These are phyloP conservation scores for Fragaria vesca DNA, from an alignment of 306 rosid genomes.

Conservation along the genomic window DNA sequence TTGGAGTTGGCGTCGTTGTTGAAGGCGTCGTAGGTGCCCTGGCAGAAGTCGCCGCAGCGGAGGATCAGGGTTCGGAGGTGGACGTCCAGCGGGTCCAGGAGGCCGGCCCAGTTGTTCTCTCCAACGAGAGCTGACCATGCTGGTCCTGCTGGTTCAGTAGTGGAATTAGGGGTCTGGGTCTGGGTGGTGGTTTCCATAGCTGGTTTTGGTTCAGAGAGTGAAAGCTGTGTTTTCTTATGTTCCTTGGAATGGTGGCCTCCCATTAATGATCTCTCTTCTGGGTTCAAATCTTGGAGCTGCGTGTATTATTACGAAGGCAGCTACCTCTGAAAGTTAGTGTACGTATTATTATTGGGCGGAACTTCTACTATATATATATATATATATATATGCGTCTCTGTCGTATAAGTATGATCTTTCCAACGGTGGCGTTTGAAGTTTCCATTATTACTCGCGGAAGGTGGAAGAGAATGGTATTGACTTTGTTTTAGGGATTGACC, in stretches of 20 bases:
- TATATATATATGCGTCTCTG: too few species aligned
- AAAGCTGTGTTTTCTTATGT: not conserved
- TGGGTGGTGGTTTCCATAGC: not conserved
- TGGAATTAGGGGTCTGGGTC: not conserved
- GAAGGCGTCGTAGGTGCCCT: conserved; percentile 72
- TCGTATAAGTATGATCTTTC: too few species aligned
- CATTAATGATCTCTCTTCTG: not conserved
- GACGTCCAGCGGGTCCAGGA: conserved; percentile 51
- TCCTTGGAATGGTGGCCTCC: not conserved
- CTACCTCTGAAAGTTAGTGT: not conserved
- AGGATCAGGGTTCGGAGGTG: conserved; percentile 58
- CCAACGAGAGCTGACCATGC: conserved; percentile 57
- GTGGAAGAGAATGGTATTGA: not conserved
- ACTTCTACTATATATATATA: too few species aligned
- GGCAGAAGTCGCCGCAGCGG: conserved; percentile 64
- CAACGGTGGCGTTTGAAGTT: too few species aligned
- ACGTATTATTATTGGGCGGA: too few species aligned
- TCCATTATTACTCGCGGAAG: not conserved
- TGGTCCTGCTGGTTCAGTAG: not conserved
- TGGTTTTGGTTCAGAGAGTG: not conserved
- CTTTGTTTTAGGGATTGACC: not conserved
- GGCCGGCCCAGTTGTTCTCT: conserved; percentile 44
- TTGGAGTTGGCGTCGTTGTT: conserved; percentile 61
- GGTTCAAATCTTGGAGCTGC: not conserved
- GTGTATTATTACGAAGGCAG: not conserved